These are phyloP conservation scores for Alternaria atra DNA, from an alignment of 2,329 filamentous ascomycete species.

Conservation along the genomic window DNA sequence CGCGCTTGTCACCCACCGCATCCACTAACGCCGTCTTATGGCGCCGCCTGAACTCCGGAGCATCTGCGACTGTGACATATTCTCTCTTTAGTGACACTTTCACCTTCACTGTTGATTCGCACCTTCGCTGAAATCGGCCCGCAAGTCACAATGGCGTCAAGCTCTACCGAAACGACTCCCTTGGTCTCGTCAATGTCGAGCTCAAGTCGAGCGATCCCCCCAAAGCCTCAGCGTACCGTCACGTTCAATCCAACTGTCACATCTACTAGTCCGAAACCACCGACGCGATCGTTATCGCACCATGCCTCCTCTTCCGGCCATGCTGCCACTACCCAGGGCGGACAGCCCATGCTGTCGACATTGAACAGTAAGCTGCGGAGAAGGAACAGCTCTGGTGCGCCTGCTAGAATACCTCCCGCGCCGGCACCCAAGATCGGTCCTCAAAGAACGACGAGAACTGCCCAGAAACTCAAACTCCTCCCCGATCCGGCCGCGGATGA, in stretches of 20 bases:
- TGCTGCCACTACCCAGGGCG: constrained; percentile 49
- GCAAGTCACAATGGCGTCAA: constrained; percentile 42
- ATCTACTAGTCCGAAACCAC: constrained; percentile 54
- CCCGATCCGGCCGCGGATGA: constrained; percentile 88
- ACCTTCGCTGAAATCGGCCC: not conserved
- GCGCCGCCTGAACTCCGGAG: constrained; percentile 15
- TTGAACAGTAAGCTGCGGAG: constrained; percentile 88
- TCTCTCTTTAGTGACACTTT: constrained; percentile 1
- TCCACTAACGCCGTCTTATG: constrained; percentile 21
- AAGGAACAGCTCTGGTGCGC: constrained; percentile 80
- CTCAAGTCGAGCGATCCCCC: constrained; percentile 29
- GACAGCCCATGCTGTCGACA: constrained; percentile 67
- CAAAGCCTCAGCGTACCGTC: constrained; percentile 68
- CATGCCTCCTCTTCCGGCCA: constrained; percentile 39
- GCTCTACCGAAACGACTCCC: constrained; percentile 50
- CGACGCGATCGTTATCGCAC: constrained; percentile 44
- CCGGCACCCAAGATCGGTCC: constrained; percentile 81
- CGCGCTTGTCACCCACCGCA: constrained; percentile 20
- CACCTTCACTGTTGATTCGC: not conserved
- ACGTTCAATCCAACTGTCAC: constrained; percentile 75
- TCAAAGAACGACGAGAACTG: constrained; percentile 92
- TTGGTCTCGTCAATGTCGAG: constrained; percentile 49
- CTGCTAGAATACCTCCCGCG: constrained; percentile 56
- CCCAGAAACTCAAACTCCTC: constrained; percentile 96
- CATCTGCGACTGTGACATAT: constrained; percentile 13